Evolutionary conservation across 768 basidiomycete genomes (phyloP), one percentile per base, ranked within the genome.

Genomic region (Naganishia vaughanmartiniae): DNA sequence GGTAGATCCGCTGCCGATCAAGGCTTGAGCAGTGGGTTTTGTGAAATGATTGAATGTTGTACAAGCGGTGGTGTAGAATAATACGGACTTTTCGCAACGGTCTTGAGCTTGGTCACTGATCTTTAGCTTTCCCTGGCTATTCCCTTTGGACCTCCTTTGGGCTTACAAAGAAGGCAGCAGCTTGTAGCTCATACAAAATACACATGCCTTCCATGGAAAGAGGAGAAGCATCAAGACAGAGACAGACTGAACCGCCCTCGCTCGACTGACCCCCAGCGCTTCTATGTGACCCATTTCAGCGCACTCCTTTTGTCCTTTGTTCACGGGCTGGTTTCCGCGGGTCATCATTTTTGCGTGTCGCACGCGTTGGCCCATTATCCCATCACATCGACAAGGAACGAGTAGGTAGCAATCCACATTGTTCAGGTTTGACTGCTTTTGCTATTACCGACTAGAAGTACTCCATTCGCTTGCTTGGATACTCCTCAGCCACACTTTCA

Each of bases 311-410:
- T 2, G 12, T 42, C 42, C 42, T 15, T 42, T 42, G 9, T 9
- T 7, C 17, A 11, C 42, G 42, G 9, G 42, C 10, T 15, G 17
- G 42, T 15, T 42, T 63, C 17, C n/a, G 57, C 36, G 60, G 39
- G 60, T 34, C 60, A 42, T n/a, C 60, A 63, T 63, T 63, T 63
- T 63, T 24, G 39, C 60, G 58, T n/a, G 36, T 60, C 58, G 60
- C 28, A 45, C 60, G 36, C 39, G 21, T 34, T 34, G 33, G 24
- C 9, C 42, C 39, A 63, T 63, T 63, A 45, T 51, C 48, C 60
- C 60, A 63, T 63, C 60, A 63, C 42, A 63, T 46, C 48, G 48
- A 51, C 48, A 46, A 42, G 7, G 17, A 42, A 15, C 15, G 14
- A 42, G 42, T 42, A 15, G 15, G 12, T 42, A 45, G 28, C 34